These are phyloP conservation scores for Anastatica hierochuntica DNA, from an alignment of 345 rosid genomes.

Conservation along the genomic window DNA sequence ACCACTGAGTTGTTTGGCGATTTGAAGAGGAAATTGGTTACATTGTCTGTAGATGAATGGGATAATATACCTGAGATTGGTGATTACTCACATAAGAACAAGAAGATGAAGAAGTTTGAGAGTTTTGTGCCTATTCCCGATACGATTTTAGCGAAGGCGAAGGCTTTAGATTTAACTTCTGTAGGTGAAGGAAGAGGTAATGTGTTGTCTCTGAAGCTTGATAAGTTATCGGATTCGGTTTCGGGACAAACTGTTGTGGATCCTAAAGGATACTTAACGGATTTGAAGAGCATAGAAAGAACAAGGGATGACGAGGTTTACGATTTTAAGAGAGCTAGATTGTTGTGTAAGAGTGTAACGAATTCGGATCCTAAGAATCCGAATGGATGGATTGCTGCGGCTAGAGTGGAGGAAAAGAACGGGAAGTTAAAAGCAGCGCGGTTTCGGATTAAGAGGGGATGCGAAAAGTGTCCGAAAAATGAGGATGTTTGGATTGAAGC, in stretches of 20 bases:
- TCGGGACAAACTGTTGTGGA: slow-evolving; percentile 68
- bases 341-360: slow-evolving; percentile 60
- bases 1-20: too few species aligned
- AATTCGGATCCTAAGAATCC: slow-evolving; percentile 43
- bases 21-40: slow-evolving; percentile 63
- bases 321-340: slow-evolving; percentile 68
- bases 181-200: slow-evolving; percentile 86
- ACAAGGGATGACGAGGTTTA: slow-evolving; percentile 75
- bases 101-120: slow-evolving; percentile 72
- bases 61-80: slow-evolving; percentile 76
- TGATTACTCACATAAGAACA: slow-evolving; percentile 62
- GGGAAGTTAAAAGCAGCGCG: slow-evolving; percentile 71
- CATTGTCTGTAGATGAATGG: slow-evolving; percentile 53
- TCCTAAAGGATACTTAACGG: slow-evolving; percentile 70
- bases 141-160: slow-evolving; percentile 64
- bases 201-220: slow-evolving; percentile 62
- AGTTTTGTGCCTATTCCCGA: slow-evolving; percentile 73
- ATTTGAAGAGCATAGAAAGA: slow-evolving; percentile 69
- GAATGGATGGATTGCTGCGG: slow-evolving; percentile 81
- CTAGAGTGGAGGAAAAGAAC: slow-evolving; percentile 77
- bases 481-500: too few species aligned
- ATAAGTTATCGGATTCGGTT: slow-evolving; percentile 63
- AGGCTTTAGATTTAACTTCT: too few species aligned
- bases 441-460: slow-evolving; percentile 58
- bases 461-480: background rate